Percentiles rank a stretch among this genome's conserved stretches.
phyloP scores from a whole-genome alignment of 2,329 filamentous ascomycete genomes.

The Aspergillus chevalieri region DNA sequence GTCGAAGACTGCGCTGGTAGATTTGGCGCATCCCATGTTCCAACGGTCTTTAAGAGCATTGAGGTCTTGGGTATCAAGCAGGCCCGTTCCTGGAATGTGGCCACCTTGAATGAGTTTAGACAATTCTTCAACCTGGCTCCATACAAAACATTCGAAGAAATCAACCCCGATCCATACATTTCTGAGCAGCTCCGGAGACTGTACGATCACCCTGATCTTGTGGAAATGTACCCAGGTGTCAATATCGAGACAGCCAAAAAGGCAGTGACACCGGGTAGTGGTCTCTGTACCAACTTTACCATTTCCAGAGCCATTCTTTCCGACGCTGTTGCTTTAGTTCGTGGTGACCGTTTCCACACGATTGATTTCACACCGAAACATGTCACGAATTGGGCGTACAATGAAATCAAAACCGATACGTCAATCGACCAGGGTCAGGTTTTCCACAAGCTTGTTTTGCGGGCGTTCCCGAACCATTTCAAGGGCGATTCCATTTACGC shows the following conservation, averaged over 20 bases:
- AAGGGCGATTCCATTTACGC: slow-evolving; percentile 45
- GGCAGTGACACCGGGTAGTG: slow-evolving; percentile 43
- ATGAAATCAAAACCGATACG: slow-evolving; percentile 37
- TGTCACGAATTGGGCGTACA: slow-evolving; percentile 43
- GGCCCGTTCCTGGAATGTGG: slow-evolving; percentile 56
- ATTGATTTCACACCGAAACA: slow-evolving; percentile 40
- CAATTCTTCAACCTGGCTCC: slow-evolving; percentile 48
- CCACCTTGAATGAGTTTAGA: slow-evolving; percentile 54
- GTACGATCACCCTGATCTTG: slow-evolving; percentile 48
- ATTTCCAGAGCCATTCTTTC: slow-evolving; percentile 40
- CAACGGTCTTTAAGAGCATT: slow-evolving; percentile 53
- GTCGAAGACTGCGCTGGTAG: slow-evolving; percentile 57
- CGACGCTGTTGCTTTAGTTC: slow-evolving; percentile 43
- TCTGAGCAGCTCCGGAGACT: slow-evolving; percentile 40
- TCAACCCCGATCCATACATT: slow-evolving; percentile 47
- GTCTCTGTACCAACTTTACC: slow-evolving; percentile 45
- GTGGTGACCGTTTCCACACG: slow-evolving; percentile 44
- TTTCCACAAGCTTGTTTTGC: slow-evolving; percentile 48
- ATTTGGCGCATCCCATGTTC: slow-evolving; percentile 56
- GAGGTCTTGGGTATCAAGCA: slow-evolving; percentile 60
- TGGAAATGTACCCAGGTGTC: slow-evolving; percentile 55
- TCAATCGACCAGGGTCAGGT: slow-evolving; percentile 45
- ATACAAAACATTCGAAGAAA: slow-evolving; percentile 47
- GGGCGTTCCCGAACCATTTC: slow-evolving; percentile 47
- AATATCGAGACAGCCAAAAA: slow-evolving; percentile 53